Evolutionary conservation across 345 rosid species (phyloP).

Genomic region (thale cress (Arabidopsis thaliana)): DNA sequence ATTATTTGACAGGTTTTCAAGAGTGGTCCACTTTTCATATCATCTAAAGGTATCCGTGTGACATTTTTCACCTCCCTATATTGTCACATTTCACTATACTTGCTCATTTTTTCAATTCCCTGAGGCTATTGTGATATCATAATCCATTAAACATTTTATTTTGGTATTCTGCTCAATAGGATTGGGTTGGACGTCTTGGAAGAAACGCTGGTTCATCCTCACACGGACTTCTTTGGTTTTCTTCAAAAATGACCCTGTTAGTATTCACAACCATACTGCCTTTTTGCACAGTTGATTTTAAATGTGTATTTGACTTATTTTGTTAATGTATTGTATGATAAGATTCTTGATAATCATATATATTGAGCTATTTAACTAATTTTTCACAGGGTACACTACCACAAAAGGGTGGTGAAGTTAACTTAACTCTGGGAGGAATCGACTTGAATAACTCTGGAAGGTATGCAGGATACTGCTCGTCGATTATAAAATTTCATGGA

Average conservation of each 20-base stretch:
- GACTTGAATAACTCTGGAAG: constrained; percentile 98
- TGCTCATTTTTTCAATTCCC: constrained; percentile 6
- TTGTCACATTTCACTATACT: constrained; percentile 20
- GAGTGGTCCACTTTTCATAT: constrained; percentile 98
- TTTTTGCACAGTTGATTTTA: constrained; percentile 10
- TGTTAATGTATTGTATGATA: not conserved
- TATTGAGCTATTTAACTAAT: constrained; percentile 23
- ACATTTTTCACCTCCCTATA: constrained; percentile 16
- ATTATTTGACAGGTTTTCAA: constrained; percentile 74
- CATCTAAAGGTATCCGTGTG: constrained; percentile 82
- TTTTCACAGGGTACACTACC: constrained; percentile 80
- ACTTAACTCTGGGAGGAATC: constrained; percentile 93
- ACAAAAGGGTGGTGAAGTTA: constrained; percentile 94
- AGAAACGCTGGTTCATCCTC: constrained; percentile 98
- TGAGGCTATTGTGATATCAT: constrained; percentile 11
- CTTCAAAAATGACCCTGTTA: constrained; percentile 97
- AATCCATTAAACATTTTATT: constrained; percentile 9
- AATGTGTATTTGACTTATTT: not conserved
- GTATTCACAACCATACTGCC: constrained; percentile 44
- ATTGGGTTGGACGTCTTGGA: constrained; percentile 99
- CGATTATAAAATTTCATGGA: constrained; percentile 2
- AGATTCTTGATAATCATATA: constrained; percentile 28
- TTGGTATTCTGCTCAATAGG: constrained; percentile 58
- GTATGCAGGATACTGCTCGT: constrained; percentile 44
- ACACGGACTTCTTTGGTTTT: constrained; percentile 98